Evolutionary conservation across 208 protist genomes (phyloP).

Genomic region (Acanthamoeba royreba): DNA sequence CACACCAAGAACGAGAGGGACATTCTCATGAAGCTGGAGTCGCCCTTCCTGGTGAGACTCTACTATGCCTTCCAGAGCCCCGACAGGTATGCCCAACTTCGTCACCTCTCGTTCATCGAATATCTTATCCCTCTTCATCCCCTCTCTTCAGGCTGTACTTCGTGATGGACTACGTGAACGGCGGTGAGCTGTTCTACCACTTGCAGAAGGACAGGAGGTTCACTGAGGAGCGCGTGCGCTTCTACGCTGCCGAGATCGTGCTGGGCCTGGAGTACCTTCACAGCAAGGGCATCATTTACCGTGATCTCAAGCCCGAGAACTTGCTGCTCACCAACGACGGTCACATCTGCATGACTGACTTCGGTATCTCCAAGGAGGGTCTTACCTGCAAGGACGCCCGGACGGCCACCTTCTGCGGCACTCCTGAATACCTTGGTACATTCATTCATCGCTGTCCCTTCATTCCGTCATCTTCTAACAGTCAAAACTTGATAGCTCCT

Average conservation of each 20-base stretch:
- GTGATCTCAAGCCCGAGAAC: slow-evolving; percentile 12
- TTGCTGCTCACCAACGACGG: slow-evolving; percentile 22
- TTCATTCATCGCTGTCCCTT: no score
- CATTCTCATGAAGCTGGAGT: no score
- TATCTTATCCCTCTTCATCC: no score
- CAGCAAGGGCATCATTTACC: slow-evolving; percentile 70
- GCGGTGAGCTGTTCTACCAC: slow-evolving; percentile 92
- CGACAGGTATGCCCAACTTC: no score
- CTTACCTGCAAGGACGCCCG: slow-evolving; percentile 38
- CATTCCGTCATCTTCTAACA: no score
- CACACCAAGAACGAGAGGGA: no score
- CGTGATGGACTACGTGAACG: slow-evolving; percentile 87
- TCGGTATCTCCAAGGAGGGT: slow-evolving; percentile 78
- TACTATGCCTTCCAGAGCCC: no score
- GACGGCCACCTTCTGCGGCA: slow-evolving; percentile 81
- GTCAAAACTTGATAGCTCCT: no score
- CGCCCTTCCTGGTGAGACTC: no score
- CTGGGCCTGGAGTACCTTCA: slow-evolving; percentile 78
- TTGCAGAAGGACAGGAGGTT: slow-evolving; percentile 79
- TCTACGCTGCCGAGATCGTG: slow-evolving; percentile 74
- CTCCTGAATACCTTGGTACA: slow-evolving; percentile 78
- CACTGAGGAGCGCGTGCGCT: background rate
- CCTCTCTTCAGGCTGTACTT: no score
- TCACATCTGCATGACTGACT: slow-evolving; percentile 79
- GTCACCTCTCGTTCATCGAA: no score